These are phyloP conservation scores for Candida qinlingensis DNA, from an alignment of 805 yeast species.

Conservation along the genomic window DNA sequence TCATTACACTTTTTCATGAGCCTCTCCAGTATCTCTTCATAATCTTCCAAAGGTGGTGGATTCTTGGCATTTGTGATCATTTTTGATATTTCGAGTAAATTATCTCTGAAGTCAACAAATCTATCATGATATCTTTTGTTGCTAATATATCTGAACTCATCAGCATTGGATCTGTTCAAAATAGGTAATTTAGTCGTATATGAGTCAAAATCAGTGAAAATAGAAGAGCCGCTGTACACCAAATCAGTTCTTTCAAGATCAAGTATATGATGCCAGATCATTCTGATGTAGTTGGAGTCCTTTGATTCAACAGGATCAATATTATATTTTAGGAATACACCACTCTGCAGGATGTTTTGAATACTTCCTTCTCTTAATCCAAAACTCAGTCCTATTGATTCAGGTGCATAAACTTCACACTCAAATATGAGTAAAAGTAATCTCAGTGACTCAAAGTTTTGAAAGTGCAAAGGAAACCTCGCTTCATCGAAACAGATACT, in stretches of 20 bases:
- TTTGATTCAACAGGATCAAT: slow-evolving; percentile 3
- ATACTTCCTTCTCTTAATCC: slow-evolving; percentile 3
- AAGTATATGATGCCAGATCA: slow-evolving; percentile 7
- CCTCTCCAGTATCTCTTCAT: not conserved
- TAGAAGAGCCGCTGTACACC: slow-evolving; percentile 3
- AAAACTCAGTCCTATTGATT: not conserved
- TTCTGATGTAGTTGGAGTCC: slow-evolving; percentile 3
- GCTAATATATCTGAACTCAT: not conserved
- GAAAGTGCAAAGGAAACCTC: slow-evolving; percentile 5
- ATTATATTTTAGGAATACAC: slow-evolving; percentile 4
- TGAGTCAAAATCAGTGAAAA: slow-evolving; percentile 3
- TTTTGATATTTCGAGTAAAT: not conserved
- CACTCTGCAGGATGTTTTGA: not conserved
- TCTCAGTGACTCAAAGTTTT: slow-evolving; percentile 5
- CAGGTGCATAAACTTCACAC: slow-evolving; percentile 2
- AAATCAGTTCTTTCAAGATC: slow-evolving; percentile 6
- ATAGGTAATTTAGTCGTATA: slow-evolving; percentile 2
- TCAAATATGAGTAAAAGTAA: slow-evolving; percentile 4
- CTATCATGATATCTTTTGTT: slow-evolving; percentile 5
- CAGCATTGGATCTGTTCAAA: not conserved
- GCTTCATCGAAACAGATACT: slow-evolving; percentile 7
- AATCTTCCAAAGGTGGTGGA: slow-evolving; percentile 3
- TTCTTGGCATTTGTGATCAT: slow-evolving; percentile 8
- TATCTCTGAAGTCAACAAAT: slow-evolving; percentile 1
- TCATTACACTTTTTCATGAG: slow-evolving; percentile 4